Base-by-base conservation (phyloP, 1,284 basidiomycete species). In the Inonotus obliquus region DNA sequence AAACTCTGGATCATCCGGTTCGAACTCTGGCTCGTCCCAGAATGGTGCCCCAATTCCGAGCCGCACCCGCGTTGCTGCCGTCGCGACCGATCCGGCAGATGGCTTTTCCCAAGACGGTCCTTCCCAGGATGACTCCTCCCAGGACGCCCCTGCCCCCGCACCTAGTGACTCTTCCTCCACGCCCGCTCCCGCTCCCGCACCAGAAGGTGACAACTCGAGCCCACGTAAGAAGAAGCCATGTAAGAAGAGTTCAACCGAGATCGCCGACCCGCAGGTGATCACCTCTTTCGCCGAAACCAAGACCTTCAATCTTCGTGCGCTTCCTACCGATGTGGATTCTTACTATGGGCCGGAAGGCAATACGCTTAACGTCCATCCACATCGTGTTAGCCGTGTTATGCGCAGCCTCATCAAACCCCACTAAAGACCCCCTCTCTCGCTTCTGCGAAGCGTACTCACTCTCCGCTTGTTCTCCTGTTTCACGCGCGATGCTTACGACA, bases 341-440 rank as follows among this genome's bases (percentile, higher is more conserved):
- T 48, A 21, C 17, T 45, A 37, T 23, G 41, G 41, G 14, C 41
- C 29, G 41, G n/a, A 9, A 35, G 37, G 39, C 27, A 37, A 44
- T n/a, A 17, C 21, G 19, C 58, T 35, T 38, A 25, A 27, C 21
- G 4, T 38, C 52, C 45, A 54, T 23, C 62, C 62, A 2, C 62
- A 54, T 13, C 59, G 54, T 29, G 47, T 63, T 23, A 63, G 62
- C 38, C 62, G 59, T 48, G 41, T 63, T 39, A 63, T 63, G 62
- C 62, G 62, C 37, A 27, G 21, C 19, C 27, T 62, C 54, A 21
- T 57, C 55, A 19, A 29, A 19, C 51, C 27, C 13, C 27, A 32
- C 27, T 52, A 52, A 52, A n/a, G n/a, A 32, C 32, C 4, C 32
- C 32, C 32, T 21, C 41, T n/a, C 41, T 44, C 19, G 17, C 41